Base-by-base conservation (phyloP, 352 stramenopile genomes). In the Pythium sp. region DNA sequence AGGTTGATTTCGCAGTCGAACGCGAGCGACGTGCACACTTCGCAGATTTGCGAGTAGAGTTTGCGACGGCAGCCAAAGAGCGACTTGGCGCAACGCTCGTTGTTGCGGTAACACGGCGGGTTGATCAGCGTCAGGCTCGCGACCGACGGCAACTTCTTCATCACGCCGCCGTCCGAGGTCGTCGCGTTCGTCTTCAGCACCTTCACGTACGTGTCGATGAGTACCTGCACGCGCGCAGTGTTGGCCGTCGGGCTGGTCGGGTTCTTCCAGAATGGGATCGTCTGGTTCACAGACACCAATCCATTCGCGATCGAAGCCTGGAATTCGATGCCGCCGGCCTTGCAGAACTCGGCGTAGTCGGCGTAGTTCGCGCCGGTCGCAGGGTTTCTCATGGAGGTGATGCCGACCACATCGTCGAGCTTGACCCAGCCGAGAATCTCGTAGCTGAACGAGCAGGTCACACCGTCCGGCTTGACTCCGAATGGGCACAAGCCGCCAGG, bases 381-480 rank as follows among this genome's bases (percentile, higher is more conserved):
- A 4, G 49, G 56, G 67, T 88, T 79, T 3, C 56, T 68, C 69
- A 91, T 82, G 41, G 64, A 65, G 1, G 86, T 91, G 74, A 94
- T 94, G 55, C 84, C 84, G 2, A 94, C 86, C 24, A 92, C 63
- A 67, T 94, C 26, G 26, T 58, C 53, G 26, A 59, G 28, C 8
- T 74, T 67, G 5, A 94, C 74, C 68, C 81, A 92, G 26, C 86
- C 84, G 30, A 92, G 72, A 49, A 92, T 84, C 7, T 73, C 71
- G 77, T 91, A 94, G 61, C 82, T 82, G 78, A 78, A 94, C 32
- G 86, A 91, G 73, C 84, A 94, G 28, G 38, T 69, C 30, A 87
- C 53, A 28, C 86, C 86, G 60, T 92, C 83, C 0, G 86, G 84
- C 20, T 79, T 69, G 9, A 79, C 71, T 5, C 83, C 83, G 14